phyloP scores from a whole-genome alignment of 2,329 filamentous ascomycete species.

The Myriosclerotinia scirpicola region DNA sequence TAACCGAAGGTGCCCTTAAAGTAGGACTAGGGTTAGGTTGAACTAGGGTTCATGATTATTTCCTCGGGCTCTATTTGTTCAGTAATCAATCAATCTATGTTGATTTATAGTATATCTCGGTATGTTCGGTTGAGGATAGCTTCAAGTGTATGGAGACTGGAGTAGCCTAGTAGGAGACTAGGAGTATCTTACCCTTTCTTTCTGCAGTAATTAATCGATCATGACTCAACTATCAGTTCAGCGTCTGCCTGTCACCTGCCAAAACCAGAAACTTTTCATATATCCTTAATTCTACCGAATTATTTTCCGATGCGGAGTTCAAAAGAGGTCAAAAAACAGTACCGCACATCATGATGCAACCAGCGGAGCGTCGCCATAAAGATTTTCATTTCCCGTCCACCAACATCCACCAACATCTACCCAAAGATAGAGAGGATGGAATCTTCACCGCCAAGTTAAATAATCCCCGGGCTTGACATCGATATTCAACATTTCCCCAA shows the following conservation, averaged over 20 bases:
- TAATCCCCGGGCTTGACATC: background rate
- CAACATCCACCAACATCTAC: no score
- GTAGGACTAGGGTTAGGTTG: background rate
- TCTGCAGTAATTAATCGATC: no score
- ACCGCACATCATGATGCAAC: slow-evolving; percentile 13
- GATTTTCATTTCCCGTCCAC: slow-evolving; percentile 11
- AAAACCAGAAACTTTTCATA: no score
- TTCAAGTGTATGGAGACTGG: background rate
- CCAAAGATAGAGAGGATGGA: background rate
- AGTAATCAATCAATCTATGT: no score
- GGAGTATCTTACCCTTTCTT: no score
- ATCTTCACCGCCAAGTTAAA: slow-evolving; percentile 5
- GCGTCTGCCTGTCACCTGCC: no score
- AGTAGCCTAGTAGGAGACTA: no score
- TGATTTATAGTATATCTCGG: background rate
- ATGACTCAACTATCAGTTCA: no score
- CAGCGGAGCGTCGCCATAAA: slow-evolving; percentile 4
- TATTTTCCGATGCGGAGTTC: slow-evolving; percentile 14
- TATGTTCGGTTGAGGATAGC: background rate
- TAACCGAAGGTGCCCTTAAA: slow-evolving; percentile 7
- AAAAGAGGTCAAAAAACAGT: background rate
- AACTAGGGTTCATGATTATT: background rate
- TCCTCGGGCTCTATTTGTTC: background rate
- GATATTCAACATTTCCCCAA: slow-evolving; percentile 5
- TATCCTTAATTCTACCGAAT: background rate